Percentiles rank a stretch among this genome's conserved stretches.
These are phyloP conservation scores for Adansonia digitata DNA, from an alignment of 345 rosid genomes.

Conservation along the genomic window DNA sequence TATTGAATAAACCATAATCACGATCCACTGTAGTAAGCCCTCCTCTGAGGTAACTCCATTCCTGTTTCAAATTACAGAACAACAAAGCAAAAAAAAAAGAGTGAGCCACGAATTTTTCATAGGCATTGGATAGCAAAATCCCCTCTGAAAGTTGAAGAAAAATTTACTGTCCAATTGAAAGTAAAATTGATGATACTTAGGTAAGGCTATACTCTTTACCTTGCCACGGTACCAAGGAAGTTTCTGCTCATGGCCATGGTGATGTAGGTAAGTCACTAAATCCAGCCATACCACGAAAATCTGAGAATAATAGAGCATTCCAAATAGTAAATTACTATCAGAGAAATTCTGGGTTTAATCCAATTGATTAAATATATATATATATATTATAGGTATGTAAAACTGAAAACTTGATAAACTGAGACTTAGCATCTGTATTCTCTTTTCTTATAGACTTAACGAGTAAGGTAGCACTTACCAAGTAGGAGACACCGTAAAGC, in stretches of 20 bases:
- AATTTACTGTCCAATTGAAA: not conserved
- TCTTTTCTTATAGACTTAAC: too few species aligned
- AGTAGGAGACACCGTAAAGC: conserved; percentile 68
- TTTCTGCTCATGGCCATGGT: conserved; percentile 69
- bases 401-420: not conserved
- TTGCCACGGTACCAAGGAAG: conserved; percentile 93
- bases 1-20: conserved; percentile 72
- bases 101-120: not conserved
- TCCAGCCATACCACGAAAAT: conserved; percentile 78
- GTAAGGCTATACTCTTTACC: conserved; percentile 33
- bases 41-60: conserved; percentile 85
- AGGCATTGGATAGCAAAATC: too few species aligned
- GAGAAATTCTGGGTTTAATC: not conserved
- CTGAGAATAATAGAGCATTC: conserved; percentile 23
- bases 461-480: conserved; percentile 22
- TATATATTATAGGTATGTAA: too few species aligned
- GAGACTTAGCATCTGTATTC: too few species aligned
- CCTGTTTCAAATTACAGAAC: too few species aligned
- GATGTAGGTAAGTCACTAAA: conserved; percentile 78
- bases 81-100: not conserved
- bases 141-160: not conserved
- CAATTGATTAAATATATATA: too few species aligned
- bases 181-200: too few species aligned
- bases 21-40: conserved; percentile 88
- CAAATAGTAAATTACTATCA: not conserved